Conservation (phyloP, 2,329 filamentous ascomycete species). For the Aureobasidium sp. region DNA sequence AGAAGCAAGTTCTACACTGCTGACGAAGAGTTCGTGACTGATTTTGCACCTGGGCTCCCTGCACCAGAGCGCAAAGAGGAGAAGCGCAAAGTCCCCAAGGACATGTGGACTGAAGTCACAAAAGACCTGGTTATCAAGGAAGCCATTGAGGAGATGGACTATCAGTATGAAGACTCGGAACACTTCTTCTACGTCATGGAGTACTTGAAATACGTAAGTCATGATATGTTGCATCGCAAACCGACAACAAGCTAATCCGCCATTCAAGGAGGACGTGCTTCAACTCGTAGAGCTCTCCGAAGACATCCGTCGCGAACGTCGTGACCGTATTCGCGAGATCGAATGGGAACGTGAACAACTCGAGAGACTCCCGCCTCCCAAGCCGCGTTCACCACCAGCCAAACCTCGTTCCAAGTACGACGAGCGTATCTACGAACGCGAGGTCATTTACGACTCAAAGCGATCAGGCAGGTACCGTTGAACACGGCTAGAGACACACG, state of each 20-base stretch:
- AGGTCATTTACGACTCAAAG: slow-evolving; percentile 53
- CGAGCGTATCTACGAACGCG: slow-evolving; percentile 58
- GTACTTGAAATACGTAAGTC: slow-evolving; percentile 77
- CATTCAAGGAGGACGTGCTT: slow-evolving; percentile 69
- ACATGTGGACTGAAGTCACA: slow-evolving; percentile 94
- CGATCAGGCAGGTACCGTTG: slow-evolving; percentile 11
- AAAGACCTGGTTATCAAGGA: slow-evolving; percentile 83
- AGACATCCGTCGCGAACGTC: slow-evolving; percentile 62
- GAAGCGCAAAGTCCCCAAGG: slow-evolving; percentile 26
- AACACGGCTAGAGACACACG: background rate
- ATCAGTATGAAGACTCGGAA: slow-evolving; percentile 84
- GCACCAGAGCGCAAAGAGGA: slow-evolving; percentile 10
- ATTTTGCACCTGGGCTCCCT: slow-evolving; percentile 27
- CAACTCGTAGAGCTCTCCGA: slow-evolving; percentile 76
- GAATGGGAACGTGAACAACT: slow-evolving; percentile 52
- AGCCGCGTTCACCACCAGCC: slow-evolving; percentile 30
- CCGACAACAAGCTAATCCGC: background rate
- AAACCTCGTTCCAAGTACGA: slow-evolving; percentile 48
- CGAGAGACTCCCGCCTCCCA: slow-evolving; percentile 35
- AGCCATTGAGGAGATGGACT: slow-evolving; percentile 75
- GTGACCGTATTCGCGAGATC: slow-evolving; percentile 51
- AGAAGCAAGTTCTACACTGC: slow-evolving; percentile 67
- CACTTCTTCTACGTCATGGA: slow-evolving; percentile 88
- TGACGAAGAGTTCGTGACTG: slow-evolving; percentile 44
- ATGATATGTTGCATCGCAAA: background rate